Evolutionary conservation across 78 protist species (phyloP).

Genomic region (Bodo saltans): DNA sequence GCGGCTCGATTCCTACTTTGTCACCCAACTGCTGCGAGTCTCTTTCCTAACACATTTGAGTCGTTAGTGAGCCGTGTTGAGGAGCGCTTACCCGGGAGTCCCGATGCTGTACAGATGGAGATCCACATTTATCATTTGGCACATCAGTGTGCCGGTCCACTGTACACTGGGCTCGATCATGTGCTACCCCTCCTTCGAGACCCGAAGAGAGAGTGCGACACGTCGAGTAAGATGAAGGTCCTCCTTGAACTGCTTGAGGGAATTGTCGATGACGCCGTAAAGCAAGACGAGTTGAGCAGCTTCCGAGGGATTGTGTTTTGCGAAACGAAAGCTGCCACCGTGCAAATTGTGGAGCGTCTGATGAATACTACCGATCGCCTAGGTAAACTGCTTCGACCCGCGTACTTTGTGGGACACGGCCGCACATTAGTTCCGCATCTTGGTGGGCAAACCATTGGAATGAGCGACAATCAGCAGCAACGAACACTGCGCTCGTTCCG

Average conservation of each 20-base stretch:
- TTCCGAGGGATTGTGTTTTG: constrained; percentile 15
- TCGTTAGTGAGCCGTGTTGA: too few relatives aligned
- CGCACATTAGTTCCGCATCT: background rate
- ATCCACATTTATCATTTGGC: too few relatives aligned
- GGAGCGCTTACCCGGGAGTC: too few relatives aligned
- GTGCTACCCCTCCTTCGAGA: too few relatives aligned
- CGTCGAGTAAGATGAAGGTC: background rate
- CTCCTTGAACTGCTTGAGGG: background rate
- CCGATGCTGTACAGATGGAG: too few relatives aligned
- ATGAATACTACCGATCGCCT: background rate
- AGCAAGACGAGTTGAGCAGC: background rate
- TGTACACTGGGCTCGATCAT: too few relatives aligned
- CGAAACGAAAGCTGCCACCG: background rate
- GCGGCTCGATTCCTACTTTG: too few relatives aligned
- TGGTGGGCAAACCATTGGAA: background rate
- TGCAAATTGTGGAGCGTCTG: background rate
- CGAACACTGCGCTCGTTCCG: background rate
- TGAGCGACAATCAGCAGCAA: constrained; percentile 9
- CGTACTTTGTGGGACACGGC: constrained; percentile 15
- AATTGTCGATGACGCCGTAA: background rate
- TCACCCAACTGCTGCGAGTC: too few relatives aligned
- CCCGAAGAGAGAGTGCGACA: background rate
- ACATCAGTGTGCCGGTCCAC: too few relatives aligned
- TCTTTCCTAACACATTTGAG: too few relatives aligned
- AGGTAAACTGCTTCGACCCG: background rate